Base-by-base conservation (phyloP, 2,329 filamentous ascomycete species). In the Hypoxylon sp. region DNA sequence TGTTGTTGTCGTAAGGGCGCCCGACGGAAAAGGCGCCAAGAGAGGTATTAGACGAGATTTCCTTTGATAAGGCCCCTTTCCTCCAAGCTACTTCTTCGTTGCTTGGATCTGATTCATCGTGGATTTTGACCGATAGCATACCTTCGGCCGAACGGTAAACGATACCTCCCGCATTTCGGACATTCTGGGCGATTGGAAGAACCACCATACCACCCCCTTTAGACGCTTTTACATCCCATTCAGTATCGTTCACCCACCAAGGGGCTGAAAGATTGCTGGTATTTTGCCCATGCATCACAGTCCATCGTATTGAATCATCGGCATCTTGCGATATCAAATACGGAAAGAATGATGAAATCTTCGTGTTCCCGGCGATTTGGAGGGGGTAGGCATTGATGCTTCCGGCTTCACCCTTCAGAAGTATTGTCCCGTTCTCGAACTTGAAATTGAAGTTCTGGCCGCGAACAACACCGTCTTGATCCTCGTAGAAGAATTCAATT, bases 401-500 rank as follows among this genome's bases (percentile, higher is more conserved):
- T 22, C 71, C 66, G 10, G 44, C 22, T 2, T 63, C 25, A 8
- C 73, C 74, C 50, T 75, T 69, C 3, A 33, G 13, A 2, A 68
- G 61, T 27, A 69, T 53, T 4, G 55, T 58, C 25, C 62, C 61
- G 53, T 68, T 62, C 31, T 69, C 70, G 40, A 72, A 64, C 4
- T 56, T 54, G 44, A 74, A 66, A 30, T 70, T 61, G 31, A 75
- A 74, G 11, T 66, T 59, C 44, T 74, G 72, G 13, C 70, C 66
- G 2, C 74, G 73, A 27, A 73, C 54, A 10, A 62, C 64, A 6
- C 68, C 66, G 13, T 66, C 44, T 33, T 64, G 58, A 53, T 74
- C 74, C 20, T 72, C 61, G 25, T 75, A 75, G 61, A 74, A 73
- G 20, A 75, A 68, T 33, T 73, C 69, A 6, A 74, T 35, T 62